Evolutionary conservation across 257 asterid genomes (phyloP).

Genomic region (Solanum pennellii): DNA sequence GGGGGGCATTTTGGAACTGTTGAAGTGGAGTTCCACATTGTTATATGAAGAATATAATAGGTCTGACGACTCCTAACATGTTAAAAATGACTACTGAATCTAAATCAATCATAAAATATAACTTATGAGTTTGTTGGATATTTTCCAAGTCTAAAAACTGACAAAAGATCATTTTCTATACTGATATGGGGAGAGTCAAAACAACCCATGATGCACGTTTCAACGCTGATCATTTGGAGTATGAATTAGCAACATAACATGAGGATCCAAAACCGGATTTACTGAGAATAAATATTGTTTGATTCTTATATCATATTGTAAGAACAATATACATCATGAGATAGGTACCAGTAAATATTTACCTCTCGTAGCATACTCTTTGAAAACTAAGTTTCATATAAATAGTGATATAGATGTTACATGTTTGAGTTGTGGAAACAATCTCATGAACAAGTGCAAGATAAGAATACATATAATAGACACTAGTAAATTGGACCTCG

Average conservation of each 20-base stretch:
- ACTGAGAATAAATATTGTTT: not conserved
- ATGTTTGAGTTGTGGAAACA: not conserved
- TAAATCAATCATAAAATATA: not conserved
- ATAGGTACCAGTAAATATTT: not conserved
- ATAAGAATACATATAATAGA: not conserved
- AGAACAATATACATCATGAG: not conserved
- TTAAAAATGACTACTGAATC: not conserved
- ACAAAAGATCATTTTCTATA: not conserved
- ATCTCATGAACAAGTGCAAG: accelerated
- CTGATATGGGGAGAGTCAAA: not conserved
- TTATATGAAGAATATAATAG: not conserved
- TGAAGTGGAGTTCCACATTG: not conserved
- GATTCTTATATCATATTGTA: not conserved
- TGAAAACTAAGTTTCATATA: not conserved
- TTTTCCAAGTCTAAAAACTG: not conserved
- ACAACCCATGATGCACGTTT: not conserved
- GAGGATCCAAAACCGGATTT: not conserved
- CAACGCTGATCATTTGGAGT: not conserved
- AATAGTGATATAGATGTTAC: not conserved
- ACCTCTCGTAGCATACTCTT: not conserved
- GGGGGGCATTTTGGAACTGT: too few relatives aligned
- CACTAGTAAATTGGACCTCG: not conserved
- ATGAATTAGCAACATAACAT: not conserved
- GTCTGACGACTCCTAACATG: not conserved
- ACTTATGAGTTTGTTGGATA: not conserved